Conservation (phyloP, 352 stramenopile genomes). For the Pythium dissimile region DNA sequence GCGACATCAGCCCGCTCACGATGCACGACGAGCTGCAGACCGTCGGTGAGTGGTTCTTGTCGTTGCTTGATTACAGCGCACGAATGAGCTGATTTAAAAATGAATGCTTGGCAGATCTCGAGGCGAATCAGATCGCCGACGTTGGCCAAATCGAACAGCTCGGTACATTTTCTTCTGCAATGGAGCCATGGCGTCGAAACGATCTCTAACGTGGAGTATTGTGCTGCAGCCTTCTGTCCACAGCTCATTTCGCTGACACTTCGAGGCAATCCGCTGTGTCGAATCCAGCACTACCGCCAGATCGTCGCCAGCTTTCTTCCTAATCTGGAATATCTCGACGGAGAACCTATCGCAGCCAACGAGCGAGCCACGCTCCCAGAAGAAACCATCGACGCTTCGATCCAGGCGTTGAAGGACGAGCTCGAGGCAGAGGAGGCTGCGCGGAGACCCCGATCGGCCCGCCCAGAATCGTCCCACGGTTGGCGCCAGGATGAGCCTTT, state of each 20-base stretch:
- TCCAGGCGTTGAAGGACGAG: slow-evolving; percentile 26
- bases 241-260: slow-evolving; percentile 64
- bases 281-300: slow-evolving; percentile 49
- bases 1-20: slow-evolving; percentile 73
- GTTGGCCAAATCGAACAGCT: slow-evolving; percentile 79
- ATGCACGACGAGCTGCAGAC: slow-evolving; percentile 86
- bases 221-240: slow-evolving; percentile 48
- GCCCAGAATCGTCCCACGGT: slow-evolving; percentile 16
- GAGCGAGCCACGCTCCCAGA: slow-evolving; percentile 48
- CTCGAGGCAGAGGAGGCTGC: slow-evolving; percentile 1
- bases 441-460: neutral
- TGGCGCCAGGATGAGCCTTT: neutral
- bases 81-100: neutral
- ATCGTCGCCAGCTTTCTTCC: slow-evolving; percentile 75
- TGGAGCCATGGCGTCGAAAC: neutral
- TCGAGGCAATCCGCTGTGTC: slow-evolving; percentile 61
- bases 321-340: slow-evolving; percentile 60
- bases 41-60: slow-evolving; percentile 32
- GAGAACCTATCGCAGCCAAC: slow-evolving; percentile 29
- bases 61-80: neutral
- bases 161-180: slow-evolving; percentile 23
- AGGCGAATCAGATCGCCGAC: slow-evolving; percentile 68
- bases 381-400: slow-evolving; percentile 42
- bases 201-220: neutral
- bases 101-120: slow-evolving; percentile 37